phyloP scores from a whole-genome alignment of 2,329 filamentous ascomycete genomes.

The Lachnum nothofagi region DNA sequence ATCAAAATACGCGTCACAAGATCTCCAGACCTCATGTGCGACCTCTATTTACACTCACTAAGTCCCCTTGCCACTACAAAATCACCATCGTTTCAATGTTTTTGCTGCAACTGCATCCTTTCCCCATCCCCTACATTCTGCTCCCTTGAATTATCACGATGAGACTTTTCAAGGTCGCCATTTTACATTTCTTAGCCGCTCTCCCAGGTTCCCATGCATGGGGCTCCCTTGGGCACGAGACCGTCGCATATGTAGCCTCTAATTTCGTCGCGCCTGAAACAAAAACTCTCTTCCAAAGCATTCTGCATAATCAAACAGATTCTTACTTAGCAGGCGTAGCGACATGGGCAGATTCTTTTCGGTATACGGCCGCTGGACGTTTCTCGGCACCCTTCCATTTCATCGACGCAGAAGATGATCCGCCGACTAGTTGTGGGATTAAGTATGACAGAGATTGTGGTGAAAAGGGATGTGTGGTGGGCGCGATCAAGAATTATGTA shows the following conservation, averaged over 20 bases:
- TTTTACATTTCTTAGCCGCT: constrained; percentile 7
- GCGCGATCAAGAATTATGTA: constrained; percentile 33
- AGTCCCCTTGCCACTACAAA: not conserved
- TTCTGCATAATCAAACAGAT: constrained; percentile 49
- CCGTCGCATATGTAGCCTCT: constrained; percentile 58
- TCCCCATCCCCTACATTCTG: not conserved
- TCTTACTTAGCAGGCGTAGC: constrained; percentile 60
- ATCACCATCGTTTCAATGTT: not conserved
- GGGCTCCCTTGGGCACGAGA: constrained; percentile 56
- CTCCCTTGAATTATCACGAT: constrained; percentile 6
- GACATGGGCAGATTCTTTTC: constrained; percentile 59
- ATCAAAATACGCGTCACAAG: not conserved
- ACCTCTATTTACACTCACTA: not conserved
- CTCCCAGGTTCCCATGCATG: constrained; percentile 18
- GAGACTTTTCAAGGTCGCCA: constrained; percentile 6
- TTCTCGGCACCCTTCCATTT: constrained; percentile 62
- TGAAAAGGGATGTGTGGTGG: constrained; percentile 56
- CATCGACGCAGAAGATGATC: constrained; percentile 62
- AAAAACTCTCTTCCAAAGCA: constrained; percentile 49
- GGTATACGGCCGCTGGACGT: constrained; percentile 58
- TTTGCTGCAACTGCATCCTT: not conserved
- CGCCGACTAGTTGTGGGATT: constrained; percentile 53
- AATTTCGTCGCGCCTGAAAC: constrained; percentile 55
- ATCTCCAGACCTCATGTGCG: not conserved
- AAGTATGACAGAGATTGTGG: constrained; percentile 59